Evolutionary conservation across 1,284 basidiomycete species (phyloP).

Genomic region (Earliella scabrosa): DNA sequence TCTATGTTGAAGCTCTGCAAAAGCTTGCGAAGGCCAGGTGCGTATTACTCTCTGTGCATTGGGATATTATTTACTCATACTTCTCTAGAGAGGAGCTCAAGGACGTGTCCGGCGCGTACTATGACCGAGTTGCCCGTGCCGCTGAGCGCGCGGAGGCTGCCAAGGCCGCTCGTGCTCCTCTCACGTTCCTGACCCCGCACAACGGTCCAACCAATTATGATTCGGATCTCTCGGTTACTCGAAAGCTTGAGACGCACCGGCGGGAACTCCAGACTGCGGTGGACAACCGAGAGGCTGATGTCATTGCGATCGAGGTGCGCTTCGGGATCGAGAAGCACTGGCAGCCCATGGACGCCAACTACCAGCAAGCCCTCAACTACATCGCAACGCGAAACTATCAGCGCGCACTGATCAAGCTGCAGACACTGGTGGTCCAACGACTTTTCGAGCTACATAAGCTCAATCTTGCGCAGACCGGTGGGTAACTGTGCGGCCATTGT

Average conservation of each 20-base stretch:
- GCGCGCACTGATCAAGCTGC: conserved; percentile 30
- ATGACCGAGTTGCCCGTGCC: not conserved
- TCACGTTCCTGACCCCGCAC: conserved; percentile 6
- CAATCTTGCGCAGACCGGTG: conserved; percentile 30
- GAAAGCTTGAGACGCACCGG: not conserved
- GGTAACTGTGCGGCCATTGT: not conserved
- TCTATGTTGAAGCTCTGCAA: conserved; percentile 24
- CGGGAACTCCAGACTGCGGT: not conserved
- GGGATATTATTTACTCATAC: not conserved
- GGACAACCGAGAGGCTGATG: not conserved
- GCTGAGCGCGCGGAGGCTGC: not conserved
- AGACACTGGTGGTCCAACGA: conserved; percentile 31
- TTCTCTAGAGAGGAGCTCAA: not conserved
- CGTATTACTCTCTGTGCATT: not conserved
- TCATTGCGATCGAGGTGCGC: not conserved
- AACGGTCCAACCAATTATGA: not conserved
- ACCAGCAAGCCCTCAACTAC: not conserved
- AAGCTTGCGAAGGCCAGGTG: not conserved
- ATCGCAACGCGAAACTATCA: conserved; percentile 23
- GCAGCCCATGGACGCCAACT: not conserved
- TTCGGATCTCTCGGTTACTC: not conserved
- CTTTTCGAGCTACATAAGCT: conserved; percentile 37
- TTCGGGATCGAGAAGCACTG: not conserved
- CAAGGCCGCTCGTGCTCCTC: not conserved
- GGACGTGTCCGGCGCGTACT: not conserved